Base-by-base conservation (phyloP, 2,329 filamentous ascomycete species). In the Ophiocordyceps robertsii region DNA sequence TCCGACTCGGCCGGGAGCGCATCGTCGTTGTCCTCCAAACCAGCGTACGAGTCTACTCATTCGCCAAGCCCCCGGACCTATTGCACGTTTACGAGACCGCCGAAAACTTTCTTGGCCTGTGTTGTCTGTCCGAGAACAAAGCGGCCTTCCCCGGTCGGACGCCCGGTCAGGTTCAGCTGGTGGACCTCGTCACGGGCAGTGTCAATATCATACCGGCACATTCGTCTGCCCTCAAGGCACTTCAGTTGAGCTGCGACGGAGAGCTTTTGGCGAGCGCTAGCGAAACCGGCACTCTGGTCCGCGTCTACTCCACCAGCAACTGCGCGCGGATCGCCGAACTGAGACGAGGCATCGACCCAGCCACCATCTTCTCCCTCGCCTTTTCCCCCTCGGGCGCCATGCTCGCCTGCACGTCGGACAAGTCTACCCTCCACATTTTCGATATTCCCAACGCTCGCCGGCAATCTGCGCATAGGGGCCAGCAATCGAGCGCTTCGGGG, bases 141-240 rank as follows among this genome's bases (percentile, higher is more conserved):
- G 68, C 95, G 7, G 85, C 82, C 1, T 92, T 96, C 48, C 90
- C 90, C 0, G 90, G 90, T n/a, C 75, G 87, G 41, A 89, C 84
- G 1, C 65, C 77, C 0, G 92, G 92, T 12, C 92, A 98, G 55
- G 82, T 96, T 27, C 89, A 95, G 59, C 67, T 96, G 1, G 82
- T 95, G 41, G 80, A 93, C 52, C 64, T 93, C 11, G 69, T 71
- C 16, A 86, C 80, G 0, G 80, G 80, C 40, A 90, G 85, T 53
- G 86, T 96, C 49, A 93, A 83, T 64, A 95, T 98, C 58, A 87
- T 96, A 45, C 87, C 88, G 1, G 92, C 90, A 3, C 92, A 98
- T 59, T 80, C 82, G 5, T 82, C 83, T 1, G 71, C 83, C 0
- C 67, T 98, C 16, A 77, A 83, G 46, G 87, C 88, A 36, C 70